Conservation (phyloP, 805 yeast species). For the Candida hungchunana region DNA sequence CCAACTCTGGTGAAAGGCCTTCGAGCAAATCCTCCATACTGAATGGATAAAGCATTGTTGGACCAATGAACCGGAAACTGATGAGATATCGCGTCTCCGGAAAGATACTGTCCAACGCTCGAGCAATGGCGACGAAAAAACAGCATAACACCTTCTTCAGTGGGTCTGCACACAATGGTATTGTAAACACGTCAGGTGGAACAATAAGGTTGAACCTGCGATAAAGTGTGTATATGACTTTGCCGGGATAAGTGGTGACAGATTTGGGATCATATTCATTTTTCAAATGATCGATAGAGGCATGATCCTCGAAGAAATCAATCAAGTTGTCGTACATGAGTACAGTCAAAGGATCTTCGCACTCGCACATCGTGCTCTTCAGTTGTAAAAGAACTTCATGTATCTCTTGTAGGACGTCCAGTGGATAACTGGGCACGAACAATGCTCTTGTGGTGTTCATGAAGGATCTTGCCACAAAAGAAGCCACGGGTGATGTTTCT, state of each 20-base stretch:
- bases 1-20: conserved; percentile 10
- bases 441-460: conserved; percentile 10
- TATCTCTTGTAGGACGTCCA: conserved; percentile 18
- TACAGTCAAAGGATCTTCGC: conserved; percentile 7
- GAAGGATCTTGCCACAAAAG: conserved; percentile 10
- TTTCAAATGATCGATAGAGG: conserved; percentile 3
- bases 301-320: conserved; percentile 6
- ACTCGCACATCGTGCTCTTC: conserved; percentile 3
- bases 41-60: conserved; percentile 21
- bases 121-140: conserved; percentile 12
- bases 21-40: conserved; percentile 7
- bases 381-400: conserved; percentile 12
- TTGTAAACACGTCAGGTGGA: conserved; percentile 19
- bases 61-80: conserved; percentile 24
- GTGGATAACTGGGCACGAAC: conserved; percentile 20
- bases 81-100: conserved; percentile 23
- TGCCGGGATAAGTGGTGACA: conserved; percentile 18
- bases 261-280: conserved; percentile 3
- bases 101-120: conserved; percentile 23
- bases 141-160: conserved; percentile 19
- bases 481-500: conserved; percentile 18
- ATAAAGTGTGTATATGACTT: conserved; percentile 12
- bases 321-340: conserved; percentile 9
- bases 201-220: conserved; percentile 16
- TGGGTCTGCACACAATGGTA: conserved; percentile 7